Evolutionary conservation across 345 rosid genomes (phyloP).

Genomic region (Rhodomyrtus tomentosa): DNA sequence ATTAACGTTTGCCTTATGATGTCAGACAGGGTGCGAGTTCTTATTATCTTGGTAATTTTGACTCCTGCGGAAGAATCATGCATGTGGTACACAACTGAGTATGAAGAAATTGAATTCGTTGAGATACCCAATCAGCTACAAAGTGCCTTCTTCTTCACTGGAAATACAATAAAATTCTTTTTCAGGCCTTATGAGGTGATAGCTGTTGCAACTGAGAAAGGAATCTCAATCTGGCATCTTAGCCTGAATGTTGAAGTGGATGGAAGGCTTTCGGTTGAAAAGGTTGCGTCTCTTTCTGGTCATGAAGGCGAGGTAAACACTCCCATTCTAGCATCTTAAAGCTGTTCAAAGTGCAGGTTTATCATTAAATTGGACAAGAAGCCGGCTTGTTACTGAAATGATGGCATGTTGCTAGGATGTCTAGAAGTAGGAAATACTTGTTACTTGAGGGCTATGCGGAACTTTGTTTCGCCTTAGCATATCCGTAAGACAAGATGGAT

Average conservation of each 20-base stretch:
- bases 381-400: neutral
- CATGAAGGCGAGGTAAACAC: conserved; percentile 65
- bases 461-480: neutral
- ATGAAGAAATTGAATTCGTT: neutral
- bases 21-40: neutral
- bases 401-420: neutral
- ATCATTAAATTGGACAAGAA: neutral
- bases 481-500: neutral
- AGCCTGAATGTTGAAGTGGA: conserved; percentile 54
- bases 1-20: neutral
- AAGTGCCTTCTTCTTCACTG: neutral
- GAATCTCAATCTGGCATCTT: conserved; percentile 77
- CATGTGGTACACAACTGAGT: neutral
- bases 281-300: conserved; percentile 52
- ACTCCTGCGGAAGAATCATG: neutral
- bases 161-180: neutral
- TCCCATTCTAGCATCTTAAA: neutral
- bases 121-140: neutral
- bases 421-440: neutral
- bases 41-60: neutral
- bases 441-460: neutral
- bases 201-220: conserved; percentile 73
- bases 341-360: neutral
- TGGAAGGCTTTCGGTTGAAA: conserved; percentile 71
- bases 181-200: conserved; percentile 66